Conservation (phyloP, 2,329 filamentous ascomycete species). For the Tolypocladium pustulatum region DNA sequence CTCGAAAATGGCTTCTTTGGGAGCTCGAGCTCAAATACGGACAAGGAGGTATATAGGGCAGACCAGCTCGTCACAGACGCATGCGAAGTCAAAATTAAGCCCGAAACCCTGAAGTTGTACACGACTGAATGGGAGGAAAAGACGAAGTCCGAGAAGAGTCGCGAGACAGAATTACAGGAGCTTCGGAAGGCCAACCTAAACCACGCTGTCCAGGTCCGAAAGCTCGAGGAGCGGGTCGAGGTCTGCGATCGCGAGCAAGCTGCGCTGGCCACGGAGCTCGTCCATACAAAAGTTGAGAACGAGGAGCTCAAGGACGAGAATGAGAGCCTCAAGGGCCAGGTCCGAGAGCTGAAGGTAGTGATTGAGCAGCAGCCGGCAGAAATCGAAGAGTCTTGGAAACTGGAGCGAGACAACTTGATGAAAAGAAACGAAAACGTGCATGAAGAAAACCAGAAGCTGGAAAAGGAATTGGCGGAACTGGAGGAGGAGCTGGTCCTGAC, state of each 20-base stretch:
- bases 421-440: constrained; percentile 87
- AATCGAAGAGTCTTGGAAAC: constrained; percentile 69
- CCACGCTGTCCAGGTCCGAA: constrained; percentile 67
- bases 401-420: constrained; percentile 87
- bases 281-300: constrained; percentile 88
- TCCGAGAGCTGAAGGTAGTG: constrained; percentile 72
- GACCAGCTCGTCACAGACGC: constrained; percentile 91
- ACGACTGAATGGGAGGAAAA: constrained; percentile 88
- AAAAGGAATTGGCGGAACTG: constrained; percentile 84
- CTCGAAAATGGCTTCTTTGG: constrained; percentile 97
- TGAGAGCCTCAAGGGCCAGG: constrained; percentile 75
- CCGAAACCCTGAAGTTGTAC: constrained; percentile 72
- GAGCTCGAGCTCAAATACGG: constrained; percentile 74
- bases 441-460: constrained; percentile 78
- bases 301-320: constrained; percentile 83
- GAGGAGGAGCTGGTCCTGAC: constrained; percentile 86
- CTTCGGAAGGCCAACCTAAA: constrained; percentile 57
- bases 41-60: constrained; percentile 92
- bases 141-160: constrained; percentile 68
- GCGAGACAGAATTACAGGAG: constrained; percentile 69
- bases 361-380: constrained; percentile 86
- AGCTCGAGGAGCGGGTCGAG: constrained; percentile 79
- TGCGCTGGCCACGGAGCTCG: constrained; percentile 79
- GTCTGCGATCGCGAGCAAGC: constrained; percentile 86
- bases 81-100: constrained; percentile 75